Percentiles rank a stretch among this genome's conserved stretches.
Evolutionary conservation across 768 basidiomycete species (phyloP).

Genomic region (Trametes punicea): DNA sequence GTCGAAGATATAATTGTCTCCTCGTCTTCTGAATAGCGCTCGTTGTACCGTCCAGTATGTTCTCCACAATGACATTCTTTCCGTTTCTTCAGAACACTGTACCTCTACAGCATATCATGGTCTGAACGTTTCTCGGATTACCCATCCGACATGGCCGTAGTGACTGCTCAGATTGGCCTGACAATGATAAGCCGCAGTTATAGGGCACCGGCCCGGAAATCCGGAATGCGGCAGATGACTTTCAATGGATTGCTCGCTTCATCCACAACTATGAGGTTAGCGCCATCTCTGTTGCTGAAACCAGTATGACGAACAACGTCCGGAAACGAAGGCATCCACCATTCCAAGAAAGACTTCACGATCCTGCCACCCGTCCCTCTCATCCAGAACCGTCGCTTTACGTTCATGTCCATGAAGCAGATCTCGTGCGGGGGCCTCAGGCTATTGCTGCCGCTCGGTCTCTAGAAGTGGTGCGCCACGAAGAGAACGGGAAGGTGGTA

Average conservation of each 20-base stretch:
- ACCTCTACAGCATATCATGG: too few species aligned
- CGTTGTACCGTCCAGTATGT: too few species aligned
- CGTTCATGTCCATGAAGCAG: conserved; percentile 76
- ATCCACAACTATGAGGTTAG: not conserved
- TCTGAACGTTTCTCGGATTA: too few species aligned
- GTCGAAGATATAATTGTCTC: too few species aligned
- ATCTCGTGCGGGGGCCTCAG: conserved; percentile 54
- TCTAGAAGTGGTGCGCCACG: conserved; percentile 30
- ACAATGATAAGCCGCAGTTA: too few species aligned
- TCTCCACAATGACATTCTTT: too few species aligned
- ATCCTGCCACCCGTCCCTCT: not conserved
- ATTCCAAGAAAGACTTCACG: not conserved
- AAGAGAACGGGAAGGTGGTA: conserved; percentile 16
- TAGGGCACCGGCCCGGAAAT: too few species aligned
- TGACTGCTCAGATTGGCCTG: too few species aligned
- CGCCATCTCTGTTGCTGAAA: not conserved
- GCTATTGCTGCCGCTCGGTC: conserved; percentile 38
- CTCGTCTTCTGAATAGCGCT: too few species aligned
- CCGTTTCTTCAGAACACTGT: too few species aligned
- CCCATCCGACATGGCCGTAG: too few species aligned
- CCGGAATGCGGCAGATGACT: too few species aligned
- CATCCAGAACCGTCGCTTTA: conserved; percentile 26
- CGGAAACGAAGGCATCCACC: not conserved
- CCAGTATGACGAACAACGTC: not conserved
- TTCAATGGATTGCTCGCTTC: not conserved